A percentile compares a stretch with the other conserved stretches of the same genome.
Evolutionary conservation across 768 basidiomycete species (phyloP).

Genomic region (Mycena olivaceomarginata): DNA sequence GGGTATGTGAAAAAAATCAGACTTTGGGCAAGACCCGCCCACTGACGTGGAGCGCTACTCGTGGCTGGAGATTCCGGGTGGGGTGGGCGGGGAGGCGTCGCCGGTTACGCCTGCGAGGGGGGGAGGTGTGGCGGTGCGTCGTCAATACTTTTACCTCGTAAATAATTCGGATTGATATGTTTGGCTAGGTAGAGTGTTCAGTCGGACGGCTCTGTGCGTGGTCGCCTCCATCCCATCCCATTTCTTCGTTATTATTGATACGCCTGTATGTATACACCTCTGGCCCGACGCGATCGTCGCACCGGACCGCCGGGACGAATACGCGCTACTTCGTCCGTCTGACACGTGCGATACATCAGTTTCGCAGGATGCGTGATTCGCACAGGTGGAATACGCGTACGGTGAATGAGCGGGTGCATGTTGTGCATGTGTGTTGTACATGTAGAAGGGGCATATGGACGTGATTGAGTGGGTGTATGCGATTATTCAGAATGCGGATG

Average conservation of each 20-base stretch:
- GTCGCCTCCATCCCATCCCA: no score
- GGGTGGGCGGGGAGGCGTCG: constrained; percentile 21
- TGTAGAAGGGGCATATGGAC: constrained; percentile 31
- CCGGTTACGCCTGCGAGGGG: constrained; percentile 33
- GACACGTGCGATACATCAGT: constrained; percentile 28
- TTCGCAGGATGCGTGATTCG: constrained; percentile 19
- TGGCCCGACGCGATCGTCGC: constrained; percentile 33
- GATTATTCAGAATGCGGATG: constrained; percentile 40
- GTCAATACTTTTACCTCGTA: not conserved
- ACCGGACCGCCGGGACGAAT: constrained; percentile 34
- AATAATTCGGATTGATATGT: no score
- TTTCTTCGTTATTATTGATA: not conserved
- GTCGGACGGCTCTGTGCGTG: constrained; percentile 20
- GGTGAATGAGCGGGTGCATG: constrained; percentile 42
- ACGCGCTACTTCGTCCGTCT: constrained; percentile 29
- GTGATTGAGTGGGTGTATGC: constrained; percentile 39
- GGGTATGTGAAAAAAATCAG: not conserved
- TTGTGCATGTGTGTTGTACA: constrained; percentile 12
- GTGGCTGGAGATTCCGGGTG: constrained; percentile 18
- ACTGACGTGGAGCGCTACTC: constrained; percentile 10
- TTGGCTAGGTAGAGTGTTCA: constrained; percentile 20
- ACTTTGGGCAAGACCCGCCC: constrained; percentile 3
- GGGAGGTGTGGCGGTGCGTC: constrained; percentile 34
- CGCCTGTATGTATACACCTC: constrained; percentile 11
- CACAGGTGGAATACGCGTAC: constrained; percentile 18